These are phyloP conservation scores for Komagataella mondaviorum DNA, from an alignment of 805 yeast genomes.

Conservation along the genomic window DNA sequence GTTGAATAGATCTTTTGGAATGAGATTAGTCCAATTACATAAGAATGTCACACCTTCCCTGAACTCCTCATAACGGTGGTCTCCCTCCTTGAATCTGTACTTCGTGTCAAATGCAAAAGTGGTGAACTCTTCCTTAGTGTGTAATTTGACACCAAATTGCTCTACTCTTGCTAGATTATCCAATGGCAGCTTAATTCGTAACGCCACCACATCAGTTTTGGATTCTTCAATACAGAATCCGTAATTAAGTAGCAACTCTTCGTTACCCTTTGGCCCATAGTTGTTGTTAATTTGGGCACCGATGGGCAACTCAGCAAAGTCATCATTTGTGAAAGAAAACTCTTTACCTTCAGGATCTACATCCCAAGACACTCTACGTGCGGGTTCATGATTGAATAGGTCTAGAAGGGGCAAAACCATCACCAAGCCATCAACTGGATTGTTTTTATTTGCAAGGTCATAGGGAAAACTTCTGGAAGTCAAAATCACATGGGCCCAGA, in stretches of 20 bases:
- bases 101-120: conserved; percentile 8
- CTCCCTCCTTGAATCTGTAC: conserved; percentile 2
- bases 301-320: not conserved
- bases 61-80: not conserved
- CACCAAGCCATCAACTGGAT: conserved; percentile 21
- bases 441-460: conserved; percentile 29
- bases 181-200: conserved; percentile 40
- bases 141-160: conserved; percentile 11
- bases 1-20: conserved; percentile 32
- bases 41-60: not conserved
- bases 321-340: conserved; percentile 5
- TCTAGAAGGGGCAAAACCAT: conserved; percentile 73
- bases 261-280: conserved; percentile 83
- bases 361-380: conserved; percentile 53
- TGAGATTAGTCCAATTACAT: conserved; percentile 6
- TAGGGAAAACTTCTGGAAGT: conserved; percentile 76
- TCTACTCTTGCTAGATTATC: conserved; percentile 1
- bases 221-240: conserved; percentile 60
- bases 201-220: conserved; percentile 40
- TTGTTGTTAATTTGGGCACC: conserved; percentile 56
- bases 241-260: conserved; percentile 67
- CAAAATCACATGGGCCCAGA: conserved; percentile 65
- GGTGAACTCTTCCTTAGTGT: conserved; percentile 15
- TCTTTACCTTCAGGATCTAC: conserved; percentile 6
- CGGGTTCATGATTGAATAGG: conserved; percentile 58